phyloP scores from a whole-genome alignment of 768 basidiomycete species.

The Phaeolepiota aurea region DNA sequence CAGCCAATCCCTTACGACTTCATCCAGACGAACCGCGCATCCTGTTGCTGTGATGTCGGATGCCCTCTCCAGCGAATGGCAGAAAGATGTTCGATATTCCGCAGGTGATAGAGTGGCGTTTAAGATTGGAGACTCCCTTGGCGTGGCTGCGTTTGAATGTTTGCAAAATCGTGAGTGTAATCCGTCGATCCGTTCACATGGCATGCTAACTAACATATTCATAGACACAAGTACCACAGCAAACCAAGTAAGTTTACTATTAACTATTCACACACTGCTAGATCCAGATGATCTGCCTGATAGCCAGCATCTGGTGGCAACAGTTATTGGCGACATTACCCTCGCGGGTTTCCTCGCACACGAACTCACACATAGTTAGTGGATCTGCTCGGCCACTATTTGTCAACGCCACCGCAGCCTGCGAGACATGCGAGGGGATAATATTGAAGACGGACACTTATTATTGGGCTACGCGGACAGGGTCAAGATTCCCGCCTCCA shows the following conservation, averaged over 20 bases:
- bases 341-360: conserved; percentile 11
- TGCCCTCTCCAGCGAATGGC: conserved; percentile 23
- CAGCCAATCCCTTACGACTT: not conserved
- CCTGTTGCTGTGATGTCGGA: conserved; percentile 14
- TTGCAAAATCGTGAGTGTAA: conserved; percentile 15
- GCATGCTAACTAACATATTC: not conserved
- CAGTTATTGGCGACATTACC: conserved; percentile 20
- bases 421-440: no score
- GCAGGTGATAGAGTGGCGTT: conserved; percentile 23
- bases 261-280: not conserved
- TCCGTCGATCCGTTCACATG: not conserved
- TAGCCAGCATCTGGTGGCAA: conserved; percentile 20
- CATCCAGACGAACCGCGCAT: not conserved
- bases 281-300: not conserved
- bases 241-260: conserved; percentile 14
- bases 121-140: conserved; percentile 18
- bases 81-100: conserved; percentile 12
- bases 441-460: no score
- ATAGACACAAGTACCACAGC: conserved; percentile 15
- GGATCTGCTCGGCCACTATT: no score
- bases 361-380: not conserved
- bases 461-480: no score
- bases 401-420: no score
- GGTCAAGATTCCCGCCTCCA: no score
- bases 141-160: conserved; percentile 25